Evolutionary conservation across 495 filamentous ascomycete species (phyloP), one percentile per base, ranked within the genome.

Genomic region (Recurvomyces mirabilis): DNA sequence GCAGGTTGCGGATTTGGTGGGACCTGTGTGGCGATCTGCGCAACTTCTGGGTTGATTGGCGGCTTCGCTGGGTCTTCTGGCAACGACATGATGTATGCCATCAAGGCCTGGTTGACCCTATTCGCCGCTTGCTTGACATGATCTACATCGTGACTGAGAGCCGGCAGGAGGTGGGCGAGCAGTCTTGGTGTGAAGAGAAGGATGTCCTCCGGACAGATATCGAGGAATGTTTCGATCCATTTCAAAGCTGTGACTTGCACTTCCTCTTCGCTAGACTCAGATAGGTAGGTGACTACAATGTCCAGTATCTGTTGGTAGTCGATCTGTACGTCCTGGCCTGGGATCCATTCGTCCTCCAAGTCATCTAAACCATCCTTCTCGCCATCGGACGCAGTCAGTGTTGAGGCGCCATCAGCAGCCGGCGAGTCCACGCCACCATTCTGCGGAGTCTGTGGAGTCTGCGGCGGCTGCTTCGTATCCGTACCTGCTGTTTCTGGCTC

Each of bases 121-220:
- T 76, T 81, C 38, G 93, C 93, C 22, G 87, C 86, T 55, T 85
- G 79, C 35, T 88, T 81, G 45, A 99, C 93, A 42, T 77, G 70
- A 46, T 94, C 87, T 0, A 88, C 78, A 42, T 82, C 84, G 57
- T 87, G 93, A 6, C 89, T 85, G 78, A 99, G 87, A 17, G 87
- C 88, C 14, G 93, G 93, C 10, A 99, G 74, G 6, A 99, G 80
- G 55, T 94, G 87, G 1, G 86, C 84, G 26, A 99, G 65, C 32
- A 99, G 77, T 39, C 84, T 78, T 12, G 93, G 93, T 1, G 93
- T 87, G 60, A 96, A 96, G 1, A 81, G 81, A 26, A 99, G 72
- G n/a, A 99, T 89, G 51, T 96, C 93, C 59, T 94, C 93, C 4
- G 91, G 89, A 51, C 86, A 94, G 34, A 99, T 94, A 31, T 94